Evolutionary conservation across 768 basidiomycete genomes (phyloP), one percentile per base, ranked within the genome.

Genomic region (Rhodocollybia butyracea): DNA sequence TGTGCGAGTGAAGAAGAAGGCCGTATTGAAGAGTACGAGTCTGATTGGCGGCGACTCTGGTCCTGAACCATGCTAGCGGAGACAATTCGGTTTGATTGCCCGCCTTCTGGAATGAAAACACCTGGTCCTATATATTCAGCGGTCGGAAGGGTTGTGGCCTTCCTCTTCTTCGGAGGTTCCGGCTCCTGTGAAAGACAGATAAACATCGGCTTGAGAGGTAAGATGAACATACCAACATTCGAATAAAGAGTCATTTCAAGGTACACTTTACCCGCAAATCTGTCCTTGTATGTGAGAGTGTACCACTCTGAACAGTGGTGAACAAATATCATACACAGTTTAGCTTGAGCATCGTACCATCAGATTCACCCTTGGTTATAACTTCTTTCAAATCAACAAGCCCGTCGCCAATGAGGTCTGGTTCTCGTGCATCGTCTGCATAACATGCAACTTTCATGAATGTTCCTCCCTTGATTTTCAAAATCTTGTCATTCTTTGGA

Each of bases 161-260:
- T 58, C 60, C 83, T 88, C 70, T 88, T 91, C 61, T 82, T 82
- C n/a, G 90, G 91, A 5, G 86, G 53, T 46, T 43, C 77, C 32
- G 86, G 84, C 70, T 88, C 91, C 91, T 92, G 60, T 36, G 39
- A 31, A 48, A 48, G 27, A 48, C 60, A 43, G 59, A 55, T n/a
- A 57, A 38, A 55, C 12, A 50, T 24, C 15, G 39, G n/a, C 8
- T 40, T 21, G 19, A 41, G 40, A 43, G n/a, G 24, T 41, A 26
- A 40, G 27, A 22, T n/a, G 39, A 31, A 39, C 58, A 30, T 27
- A 79, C 88, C 55, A 59, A 92, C 91, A 67, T 93, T 92, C 10
- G 94, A 94, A 86, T 91, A 99, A 73, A 96, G 98, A 0, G 97
- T 99, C 64, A 98, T 70, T 68, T 99, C 97, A 21, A 98, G 77